Evolutionary conservation across 345 rosid genomes (phyloP).

Genomic region (Linum trigynum): DNA sequence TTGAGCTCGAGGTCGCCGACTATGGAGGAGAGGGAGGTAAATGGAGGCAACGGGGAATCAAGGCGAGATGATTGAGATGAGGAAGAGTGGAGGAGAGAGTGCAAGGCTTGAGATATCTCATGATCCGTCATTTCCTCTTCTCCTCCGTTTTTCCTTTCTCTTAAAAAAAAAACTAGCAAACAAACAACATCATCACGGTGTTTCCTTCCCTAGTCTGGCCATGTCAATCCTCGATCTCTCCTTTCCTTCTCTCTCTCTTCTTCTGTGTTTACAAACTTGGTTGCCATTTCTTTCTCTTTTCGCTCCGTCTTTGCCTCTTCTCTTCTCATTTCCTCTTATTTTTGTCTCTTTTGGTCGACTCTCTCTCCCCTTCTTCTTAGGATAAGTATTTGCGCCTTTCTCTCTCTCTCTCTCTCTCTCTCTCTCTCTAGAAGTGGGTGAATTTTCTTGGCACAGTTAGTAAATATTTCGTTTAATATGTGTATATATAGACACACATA

Average conservation of each 20-base stretch:
- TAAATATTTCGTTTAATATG: no score
- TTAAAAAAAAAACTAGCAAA: background rate
- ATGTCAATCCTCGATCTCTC: background rate
- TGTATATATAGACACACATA: no score
- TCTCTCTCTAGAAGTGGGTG: no score
- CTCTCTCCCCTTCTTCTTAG: conserved; percentile 1
- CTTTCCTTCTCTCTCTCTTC: background rate
- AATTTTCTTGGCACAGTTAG: no score
- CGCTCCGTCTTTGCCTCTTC: background rate
- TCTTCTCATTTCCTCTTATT: conserved; percentile 13
- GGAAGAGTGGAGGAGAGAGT: conserved; percentile 17
- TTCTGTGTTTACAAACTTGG: no score
- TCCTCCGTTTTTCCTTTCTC: background rate
- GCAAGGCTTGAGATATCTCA: conserved; percentile 27
- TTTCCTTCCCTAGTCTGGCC: background rate
- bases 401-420: background rate
- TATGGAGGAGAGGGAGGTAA: conserved; percentile 22
- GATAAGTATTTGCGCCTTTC: conserved; percentile 4
- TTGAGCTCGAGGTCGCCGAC: conserved; percentile 23
- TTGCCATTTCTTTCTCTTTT: background rate
- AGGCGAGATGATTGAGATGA: background rate
- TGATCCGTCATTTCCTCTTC: conserved; percentile 11
- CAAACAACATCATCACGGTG: background rate
- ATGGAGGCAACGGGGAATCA: background rate
- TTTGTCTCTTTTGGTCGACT: conserved; percentile 11